Base-by-base conservation (phyloP, 139 green algal species). In the Edaphochlamys debaryana region DNA sequence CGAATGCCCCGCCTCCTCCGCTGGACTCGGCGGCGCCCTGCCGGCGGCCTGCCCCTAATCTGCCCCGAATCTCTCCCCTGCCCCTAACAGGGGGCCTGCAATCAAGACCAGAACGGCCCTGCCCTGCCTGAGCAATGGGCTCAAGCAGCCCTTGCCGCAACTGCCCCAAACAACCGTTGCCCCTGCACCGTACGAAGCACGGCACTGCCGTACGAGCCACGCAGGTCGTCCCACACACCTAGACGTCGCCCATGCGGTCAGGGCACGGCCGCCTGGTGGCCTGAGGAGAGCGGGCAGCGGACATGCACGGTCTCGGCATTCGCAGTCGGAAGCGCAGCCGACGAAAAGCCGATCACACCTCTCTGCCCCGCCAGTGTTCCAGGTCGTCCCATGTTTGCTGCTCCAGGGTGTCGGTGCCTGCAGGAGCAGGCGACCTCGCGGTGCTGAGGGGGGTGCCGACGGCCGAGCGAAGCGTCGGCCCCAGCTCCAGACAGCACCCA, bases 291-390 rank as follows among this genome's bases (percentile, higher is more conserved):
- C 13, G 52, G 13, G 52, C 17, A 30, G 13, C 4, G 52, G 19
- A 62, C 13, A 6, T 62, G 52, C 52, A 62, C 4, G 52, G 13
- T 23, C 1, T 6, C 3, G 56, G 23, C 23, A 32, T 27, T 63
- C 25, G 25, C 9, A 15, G 25, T 27, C 17, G 25, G 4, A 25
- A 15, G 19, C 3, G 20, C 23, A 6, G 3, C 17, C 1, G 6
- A 32, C 3, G 22, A 2, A 6, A 23, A 4, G 19, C 3, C 1
- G 9, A n/a, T 2, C 75, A n/a, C 41, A 82, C 75, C 75, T 82
- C 75, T 0, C 75, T 50, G 20, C 41, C 23, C 1, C 75, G 60
- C 75, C 75, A 82, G 41, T 72, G 75, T 42, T 72, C 41, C 60
- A 71, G 37, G 15, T 82, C 75, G 8, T 38, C 41, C 6, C 60